Percentiles rank a stretch among this genome's conserved stretches.
Conservation (phyloP, 345 rosid genomes). For the Angophora floribunda region DNA sequence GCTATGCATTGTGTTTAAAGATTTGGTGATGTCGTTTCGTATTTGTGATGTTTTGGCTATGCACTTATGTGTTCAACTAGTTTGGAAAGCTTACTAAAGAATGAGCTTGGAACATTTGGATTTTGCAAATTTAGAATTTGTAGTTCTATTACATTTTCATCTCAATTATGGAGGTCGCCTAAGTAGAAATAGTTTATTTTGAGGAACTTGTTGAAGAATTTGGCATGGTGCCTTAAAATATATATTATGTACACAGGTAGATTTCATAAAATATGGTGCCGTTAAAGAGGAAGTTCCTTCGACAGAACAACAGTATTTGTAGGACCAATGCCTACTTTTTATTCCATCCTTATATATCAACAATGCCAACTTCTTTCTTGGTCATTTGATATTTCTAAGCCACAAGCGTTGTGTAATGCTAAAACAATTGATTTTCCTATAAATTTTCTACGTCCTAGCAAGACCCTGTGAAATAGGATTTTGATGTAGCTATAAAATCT, state of each 20-base stretch:
- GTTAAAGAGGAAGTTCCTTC: neutral
- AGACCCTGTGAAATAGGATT: neutral
- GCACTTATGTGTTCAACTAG: rapidly evolving
- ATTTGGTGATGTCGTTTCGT: neutral
- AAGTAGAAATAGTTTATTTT: neutral
- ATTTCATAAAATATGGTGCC: neutral
- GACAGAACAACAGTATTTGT: too few relatives aligned
- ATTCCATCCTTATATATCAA: neutral
- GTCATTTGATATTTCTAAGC: neutral
- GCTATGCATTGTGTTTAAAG: neutral
- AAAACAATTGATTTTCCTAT: neutral
- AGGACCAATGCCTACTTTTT: neutral
- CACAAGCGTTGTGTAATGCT: rapidly evolving
- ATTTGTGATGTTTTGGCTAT: neutral
- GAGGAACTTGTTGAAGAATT: neutral
- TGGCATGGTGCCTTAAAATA: neutral
- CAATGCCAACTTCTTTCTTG: rapidly evolving
- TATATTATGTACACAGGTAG: rapidly evolving
- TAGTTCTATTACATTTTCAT: neutral
- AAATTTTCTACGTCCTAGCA: neutral
- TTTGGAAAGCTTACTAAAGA: rapidly evolving
- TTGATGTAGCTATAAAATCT: too few relatives aligned
- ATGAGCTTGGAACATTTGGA: rapidly evolving
- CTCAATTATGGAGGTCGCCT: neutral
- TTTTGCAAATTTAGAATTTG: too few relatives aligned